These are phyloP conservation scores for Laetiporus sulphureus DNA, from an alignment of 1,284 basidiomycete species.

Conservation along the genomic window DNA sequence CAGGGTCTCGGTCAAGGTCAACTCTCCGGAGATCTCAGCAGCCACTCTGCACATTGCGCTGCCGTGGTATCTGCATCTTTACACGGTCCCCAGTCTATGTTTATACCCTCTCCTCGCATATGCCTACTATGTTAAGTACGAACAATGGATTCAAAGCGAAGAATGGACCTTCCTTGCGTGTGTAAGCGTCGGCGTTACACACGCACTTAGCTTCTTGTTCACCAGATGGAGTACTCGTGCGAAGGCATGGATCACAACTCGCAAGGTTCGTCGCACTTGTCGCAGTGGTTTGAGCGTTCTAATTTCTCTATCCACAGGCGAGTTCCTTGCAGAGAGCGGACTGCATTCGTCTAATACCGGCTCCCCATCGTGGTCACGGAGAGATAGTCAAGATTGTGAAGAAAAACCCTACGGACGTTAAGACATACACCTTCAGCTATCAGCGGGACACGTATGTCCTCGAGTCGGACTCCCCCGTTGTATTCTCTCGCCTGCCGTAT, in stretches of 20 bases:
- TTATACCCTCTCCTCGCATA: constrained; percentile 90
- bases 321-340: constrained; percentile 66
- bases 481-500: constrained; percentile 85
- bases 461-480: constrained; percentile 46
- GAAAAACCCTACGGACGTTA: constrained; percentile 47
- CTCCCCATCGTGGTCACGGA: constrained; percentile 83
- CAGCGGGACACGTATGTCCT: constrained; percentile 94
- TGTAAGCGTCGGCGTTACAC: constrained; percentile 77
- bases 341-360: constrained; percentile 81
- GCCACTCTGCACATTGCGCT: constrained; percentile 79
- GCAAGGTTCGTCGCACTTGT: constrained; percentile 37
- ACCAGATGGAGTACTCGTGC: constrained; percentile 89
- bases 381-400: constrained; percentile 81
- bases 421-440: constrained; percentile 86
- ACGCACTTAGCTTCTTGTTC: constrained; percentile 89
- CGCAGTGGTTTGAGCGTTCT: constrained; percentile 1
- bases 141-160: constrained; percentile 87
- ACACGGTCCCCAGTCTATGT: constrained; percentile 78
- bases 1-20: constrained; percentile 52
- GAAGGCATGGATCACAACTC: constrained; percentile 74
- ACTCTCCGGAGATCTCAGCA: constrained; percentile 81
- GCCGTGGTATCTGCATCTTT: constrained; percentile 76
- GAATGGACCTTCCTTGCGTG: constrained; percentile 96
- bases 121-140: constrained; percentile 87
- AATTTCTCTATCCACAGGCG: constrained; percentile 37